Percentiles rank a stretch among this genome's conserved stretches.
Evolutionary conservation across 208 protist species (phyloP).

Genomic region (Wallacemonas sp.): DNA sequence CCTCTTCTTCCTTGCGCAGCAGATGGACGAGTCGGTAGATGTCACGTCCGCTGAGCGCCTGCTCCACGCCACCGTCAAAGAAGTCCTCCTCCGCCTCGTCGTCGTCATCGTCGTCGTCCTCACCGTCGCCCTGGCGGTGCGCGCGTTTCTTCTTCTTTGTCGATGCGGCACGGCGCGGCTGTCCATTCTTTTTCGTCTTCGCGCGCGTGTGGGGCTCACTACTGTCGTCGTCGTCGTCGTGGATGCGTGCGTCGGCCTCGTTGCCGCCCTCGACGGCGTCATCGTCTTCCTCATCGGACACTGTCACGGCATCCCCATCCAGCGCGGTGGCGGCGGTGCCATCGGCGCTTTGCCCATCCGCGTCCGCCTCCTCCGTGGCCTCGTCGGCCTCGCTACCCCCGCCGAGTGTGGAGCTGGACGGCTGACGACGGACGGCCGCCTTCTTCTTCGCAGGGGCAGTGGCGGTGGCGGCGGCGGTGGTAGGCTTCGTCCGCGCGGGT

Average conservation of each 20-base stretch:
- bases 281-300: conserved; percentile 20
- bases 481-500: background rate
- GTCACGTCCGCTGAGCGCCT: background rate
- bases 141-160: background rate
- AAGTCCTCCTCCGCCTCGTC: background rate
- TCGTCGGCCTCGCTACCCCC: conserved; percentile 1
- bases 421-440: background rate
- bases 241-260: background rate
- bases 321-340: background rate
- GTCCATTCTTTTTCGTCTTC: background rate
- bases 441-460: background rate
- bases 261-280: conserved; percentile 18
- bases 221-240: conserved; percentile 1
- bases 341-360: too few relatives aligned
- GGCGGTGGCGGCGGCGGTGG: background rate
- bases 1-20: conserved; percentile 4
- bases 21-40: background rate
- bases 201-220: background rate
- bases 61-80: background rate
- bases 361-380: background rate
- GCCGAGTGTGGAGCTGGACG: background rate
- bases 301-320: conserved; percentile 15
- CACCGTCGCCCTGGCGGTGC: background rate
- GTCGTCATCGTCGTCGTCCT: background rate
- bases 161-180: too few relatives aligned